phyloP scores from a whole-genome alignment of 768 basidiomycete genomes.

The Dioszegia hungarica region DNA sequence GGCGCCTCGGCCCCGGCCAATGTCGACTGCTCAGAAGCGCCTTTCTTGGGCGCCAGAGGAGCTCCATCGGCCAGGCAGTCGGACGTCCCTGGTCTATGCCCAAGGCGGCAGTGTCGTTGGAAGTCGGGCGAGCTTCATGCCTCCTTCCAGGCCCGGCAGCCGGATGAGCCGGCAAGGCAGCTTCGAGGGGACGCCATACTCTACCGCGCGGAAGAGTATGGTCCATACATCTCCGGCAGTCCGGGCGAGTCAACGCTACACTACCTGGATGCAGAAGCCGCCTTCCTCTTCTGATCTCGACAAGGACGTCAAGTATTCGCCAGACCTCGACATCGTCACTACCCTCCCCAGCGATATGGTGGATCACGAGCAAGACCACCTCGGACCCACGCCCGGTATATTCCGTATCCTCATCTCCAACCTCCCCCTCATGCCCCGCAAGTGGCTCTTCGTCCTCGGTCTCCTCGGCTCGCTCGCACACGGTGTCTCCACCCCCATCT shows the following conservation, averaged over 20 bases:
- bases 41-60: constrained; percentile 28
- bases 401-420: constrained; percentile 46
- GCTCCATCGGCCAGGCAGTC: constrained; percentile 8
- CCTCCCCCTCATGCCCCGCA: constrained; percentile 70
- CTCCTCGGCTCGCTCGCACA: constrained; percentile 64
- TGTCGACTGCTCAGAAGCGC: constrained; percentile 16
- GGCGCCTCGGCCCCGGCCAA: background rate
- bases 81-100: background rate
- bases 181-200: background rate
- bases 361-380: too few relatives aligned
- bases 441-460: constrained; percentile 65
- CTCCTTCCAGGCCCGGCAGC: background rate
- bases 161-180: constrained; percentile 8
- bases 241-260: constrained; percentile 1
- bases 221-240: background rate
- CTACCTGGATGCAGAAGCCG: background rate
- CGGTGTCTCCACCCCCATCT: constrained; percentile 83
- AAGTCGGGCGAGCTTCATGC: background rate
- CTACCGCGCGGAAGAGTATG: constrained; percentile 6
- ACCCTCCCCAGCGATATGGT: too few relatives aligned
- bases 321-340: constrained; percentile 8
- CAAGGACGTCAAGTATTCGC: constrained; percentile 21
- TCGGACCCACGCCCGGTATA: constrained; percentile 10
- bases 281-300: constrained; percentile 21
- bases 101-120: background rate